phyloP scores from a whole-genome alignment of 768 basidiomycete species.

The Boletus coccyginus region DNA sequence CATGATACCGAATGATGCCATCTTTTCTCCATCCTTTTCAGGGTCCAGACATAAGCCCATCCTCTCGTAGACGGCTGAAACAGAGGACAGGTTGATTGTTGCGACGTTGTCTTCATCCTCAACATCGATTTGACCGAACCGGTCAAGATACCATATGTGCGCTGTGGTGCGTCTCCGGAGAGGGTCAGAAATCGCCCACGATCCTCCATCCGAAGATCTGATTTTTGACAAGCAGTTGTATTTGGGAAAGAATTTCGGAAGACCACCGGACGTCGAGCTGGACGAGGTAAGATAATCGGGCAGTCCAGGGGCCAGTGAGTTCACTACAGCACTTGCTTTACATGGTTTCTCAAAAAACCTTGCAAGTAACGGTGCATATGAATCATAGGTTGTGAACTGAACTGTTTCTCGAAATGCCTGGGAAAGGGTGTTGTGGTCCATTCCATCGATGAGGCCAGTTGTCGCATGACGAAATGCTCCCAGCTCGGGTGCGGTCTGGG shows the following conservation, averaged over 20 bases:
- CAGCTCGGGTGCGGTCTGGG: too few species aligned
- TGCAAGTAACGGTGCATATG: slow-evolving; percentile 15
- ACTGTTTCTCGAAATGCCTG: slow-evolving; percentile 11
- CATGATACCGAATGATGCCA: not conserved
- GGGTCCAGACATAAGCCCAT: not conserved
- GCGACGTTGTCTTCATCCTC: not conserved
- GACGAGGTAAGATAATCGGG: slow-evolving; percentile 18
- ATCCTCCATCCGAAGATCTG: not conserved
- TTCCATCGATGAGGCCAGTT: not conserved
- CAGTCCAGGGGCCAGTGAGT: slow-evolving; percentile 17
- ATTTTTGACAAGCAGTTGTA: slow-evolving; percentile 1
- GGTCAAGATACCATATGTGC: not conserved
- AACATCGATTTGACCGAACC: not conserved
- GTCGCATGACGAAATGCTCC: not conserved
- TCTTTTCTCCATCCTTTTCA: slow-evolving; percentile 5
- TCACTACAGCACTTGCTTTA: not conserved
- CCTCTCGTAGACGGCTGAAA: not conserved
- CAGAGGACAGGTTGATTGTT: not conserved
- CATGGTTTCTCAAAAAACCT: slow-evolving; percentile 5
- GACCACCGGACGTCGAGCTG: slow-evolving; percentile 18
- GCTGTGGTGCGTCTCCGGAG: slow-evolving; percentile 5
- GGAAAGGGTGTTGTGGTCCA: not conserved
- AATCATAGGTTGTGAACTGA: slow-evolving; percentile 11
- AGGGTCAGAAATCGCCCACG: not conserved
- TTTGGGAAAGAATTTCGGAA: slow-evolving; percentile 9